Base-by-base conservation (phyloP, 257 asterid species). In the Solanum paucissectum region DNA sequence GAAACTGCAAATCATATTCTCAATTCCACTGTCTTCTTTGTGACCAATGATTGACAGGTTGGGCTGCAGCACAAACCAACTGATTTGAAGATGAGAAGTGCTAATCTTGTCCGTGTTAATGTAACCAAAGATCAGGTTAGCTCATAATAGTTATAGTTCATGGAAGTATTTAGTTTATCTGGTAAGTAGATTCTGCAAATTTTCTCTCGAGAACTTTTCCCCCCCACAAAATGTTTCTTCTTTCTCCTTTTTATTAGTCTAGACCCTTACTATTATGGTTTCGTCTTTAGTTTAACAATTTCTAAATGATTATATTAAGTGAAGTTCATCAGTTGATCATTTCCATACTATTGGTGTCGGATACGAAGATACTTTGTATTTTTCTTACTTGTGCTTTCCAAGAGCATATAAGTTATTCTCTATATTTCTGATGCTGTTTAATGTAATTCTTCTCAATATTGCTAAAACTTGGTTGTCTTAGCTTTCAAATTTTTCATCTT, bases 51-150 rank as follows among this genome's bases (percentile, higher is more conserved):
- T 82, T n/a, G 88, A 93, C 96, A 95, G 99, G 96, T 93, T 89
- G 98, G 99, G 74, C 86, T 94, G 91, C 98, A 94, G 89, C 93
- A 94, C 88, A 93, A 94, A 87, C 90, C 91, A 37, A 87, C 91
- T 25, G 93, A 93, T 86, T 84, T 91, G 93, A 96, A 93, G 94
- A 90, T 85, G 90, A 95, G 89, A 92, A 84, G 93, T 64, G 88
- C 93, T 76, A 93, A 92, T 91, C 92, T 94, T 89, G 92, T 96
- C 90, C 94, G 88, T 74, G 96, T 95, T 79, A 90, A 95, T 88
- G 89, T 94, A 72, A 83, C 66, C 27, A 90, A 91, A 87, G 89
- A 93, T 86, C 94, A 94, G 98, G 99, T 94, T 89, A 49, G 97
- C 90, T 87, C 46, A 73, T 79, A 71, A 86, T 86, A 68, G 83